phyloP scores from a whole-genome alignment of 805 yeast genomes.

The Candida suzukii region DNA sequence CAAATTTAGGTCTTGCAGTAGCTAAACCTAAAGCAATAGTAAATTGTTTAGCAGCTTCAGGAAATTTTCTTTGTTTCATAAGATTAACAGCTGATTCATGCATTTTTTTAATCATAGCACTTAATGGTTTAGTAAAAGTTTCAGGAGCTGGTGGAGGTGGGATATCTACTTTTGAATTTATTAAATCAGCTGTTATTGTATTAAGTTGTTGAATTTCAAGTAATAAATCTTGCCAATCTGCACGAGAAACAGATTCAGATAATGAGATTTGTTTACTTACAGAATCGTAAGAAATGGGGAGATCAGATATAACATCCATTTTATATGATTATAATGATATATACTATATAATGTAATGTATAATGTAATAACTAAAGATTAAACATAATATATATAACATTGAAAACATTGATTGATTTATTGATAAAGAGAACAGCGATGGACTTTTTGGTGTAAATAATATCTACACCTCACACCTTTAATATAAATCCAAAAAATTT shows the following conservation, averaged over 20 bases:
- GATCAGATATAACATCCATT: background rate
- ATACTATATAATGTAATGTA: no score
- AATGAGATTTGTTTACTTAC: constrained; percentile 21
- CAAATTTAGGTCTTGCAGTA: constrained; percentile 62
- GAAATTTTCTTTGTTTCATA: constrained; percentile 45
- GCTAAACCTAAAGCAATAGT: constrained; percentile 63
- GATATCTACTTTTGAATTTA: constrained; percentile 38
- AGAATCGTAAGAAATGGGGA: constrained; percentile 24
- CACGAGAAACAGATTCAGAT: constrained; percentile 11
- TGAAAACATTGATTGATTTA: no score
- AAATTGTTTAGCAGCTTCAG: constrained; percentile 59
- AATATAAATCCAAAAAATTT: no score
- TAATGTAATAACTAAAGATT: no score
- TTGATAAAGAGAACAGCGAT: no score
- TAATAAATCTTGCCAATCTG: constrained; percentile 15
- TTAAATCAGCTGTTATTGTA: constrained; percentile 31
- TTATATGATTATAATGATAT: background rate
- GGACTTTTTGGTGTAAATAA: no score
- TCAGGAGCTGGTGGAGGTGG: constrained; percentile 50
- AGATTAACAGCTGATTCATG: constrained; percentile 57
- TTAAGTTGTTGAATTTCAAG: constrained; percentile 28
- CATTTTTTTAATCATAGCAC: constrained; percentile 56
- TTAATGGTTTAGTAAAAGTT: constrained; percentile 45
- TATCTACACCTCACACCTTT: background rate
- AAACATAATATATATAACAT: no score